Evolutionary conservation across 139 green algal species (phyloP).

Genomic region (Coelastrella sp.): DNA sequence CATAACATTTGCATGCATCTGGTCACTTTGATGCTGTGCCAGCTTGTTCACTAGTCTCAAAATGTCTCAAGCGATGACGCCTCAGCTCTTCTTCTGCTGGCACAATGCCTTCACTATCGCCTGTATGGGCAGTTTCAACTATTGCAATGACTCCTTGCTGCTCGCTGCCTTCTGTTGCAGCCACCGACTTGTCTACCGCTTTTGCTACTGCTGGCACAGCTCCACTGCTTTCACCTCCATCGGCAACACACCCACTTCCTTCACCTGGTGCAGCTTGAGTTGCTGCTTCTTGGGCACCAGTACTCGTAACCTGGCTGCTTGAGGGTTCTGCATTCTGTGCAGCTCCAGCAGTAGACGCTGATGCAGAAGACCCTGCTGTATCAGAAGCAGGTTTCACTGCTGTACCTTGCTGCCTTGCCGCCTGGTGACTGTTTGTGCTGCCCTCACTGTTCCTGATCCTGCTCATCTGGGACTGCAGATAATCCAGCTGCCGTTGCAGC

Average conservation of each 20-base stretch:
- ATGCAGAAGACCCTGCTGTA: no score
- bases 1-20: no score
- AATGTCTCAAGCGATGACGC: constrained; percentile 6
- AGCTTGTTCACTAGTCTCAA: constrained; percentile 34
- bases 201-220: no score
- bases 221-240: no score
- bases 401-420: constrained; percentile 10
- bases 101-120: neutral
- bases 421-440: neutral
- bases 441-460: neutral
- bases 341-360: neutral
- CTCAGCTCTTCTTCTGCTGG: neutral
- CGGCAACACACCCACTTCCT: no score
- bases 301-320: neutral
- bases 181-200: no score
- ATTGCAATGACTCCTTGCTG: neutral
- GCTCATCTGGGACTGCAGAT: constrained; percentile 57
- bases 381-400: no score
- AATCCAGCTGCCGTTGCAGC: constrained; percentile 65
- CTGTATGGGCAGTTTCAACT: neutral
- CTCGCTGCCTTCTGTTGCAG: neutral
- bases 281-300: neutral
- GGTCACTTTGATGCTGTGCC: no score
- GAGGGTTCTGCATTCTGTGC: no score
- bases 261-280: no score